These are phyloP conservation scores for Microascus cirrosus DNA, from an alignment of 2,329 filamentous ascomycete species.

Conservation along the genomic window DNA sequence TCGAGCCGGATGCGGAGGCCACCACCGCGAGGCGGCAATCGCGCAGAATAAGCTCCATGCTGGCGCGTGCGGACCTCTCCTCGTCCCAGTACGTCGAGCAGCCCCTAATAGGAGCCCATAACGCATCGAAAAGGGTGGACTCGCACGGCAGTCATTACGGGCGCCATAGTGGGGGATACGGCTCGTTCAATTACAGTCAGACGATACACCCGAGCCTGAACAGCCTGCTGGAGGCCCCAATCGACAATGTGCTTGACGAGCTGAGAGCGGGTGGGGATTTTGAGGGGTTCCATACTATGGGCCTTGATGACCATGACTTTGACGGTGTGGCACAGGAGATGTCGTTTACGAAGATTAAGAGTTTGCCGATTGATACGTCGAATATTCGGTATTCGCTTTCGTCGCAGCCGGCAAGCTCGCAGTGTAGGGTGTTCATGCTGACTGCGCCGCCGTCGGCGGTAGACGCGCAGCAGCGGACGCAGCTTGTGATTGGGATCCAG, in stretches of 20 bases:
- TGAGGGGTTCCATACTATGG: constrained; percentile 62
- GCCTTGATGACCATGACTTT: constrained; percentile 59
- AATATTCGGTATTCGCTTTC: constrained; percentile 51
- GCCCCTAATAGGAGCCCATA: constrained; percentile 25
- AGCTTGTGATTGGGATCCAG: constrained; percentile 58
- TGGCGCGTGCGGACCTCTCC: constrained; percentile 78
- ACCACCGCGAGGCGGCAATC: constrained; percentile 44
- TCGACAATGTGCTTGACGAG: constrained; percentile 60
- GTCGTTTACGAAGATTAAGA: constrained; percentile 60
- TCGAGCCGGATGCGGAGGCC: constrained; percentile 57
- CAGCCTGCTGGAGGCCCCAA: constrained; percentile 55
- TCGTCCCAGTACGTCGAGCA: constrained; percentile 74
- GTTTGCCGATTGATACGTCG: constrained; percentile 48
- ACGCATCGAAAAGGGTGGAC: constrained; percentile 51
- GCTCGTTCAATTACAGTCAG: constrained; percentile 28
- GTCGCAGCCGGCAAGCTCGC: constrained; percentile 36
- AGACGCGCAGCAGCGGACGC: constrained; percentile 39
- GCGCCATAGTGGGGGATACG: constrained; percentile 39
- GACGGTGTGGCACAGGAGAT: constrained; percentile 63
- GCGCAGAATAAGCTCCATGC: constrained; percentile 79
- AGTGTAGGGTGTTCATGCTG: constrained; percentile 56
- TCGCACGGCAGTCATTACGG: constrained; percentile 63
- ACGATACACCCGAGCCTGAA: constrained; percentile 40
- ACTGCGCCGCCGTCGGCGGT: constrained; percentile 44
- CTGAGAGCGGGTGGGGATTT: constrained; percentile 49